A percentile compares a stretch with the other conserved stretches of the same genome.
phyloP scores from a whole-genome alignment of 2,329 filamentous ascomycete species.

The Hypoxylon sp. region DNA sequence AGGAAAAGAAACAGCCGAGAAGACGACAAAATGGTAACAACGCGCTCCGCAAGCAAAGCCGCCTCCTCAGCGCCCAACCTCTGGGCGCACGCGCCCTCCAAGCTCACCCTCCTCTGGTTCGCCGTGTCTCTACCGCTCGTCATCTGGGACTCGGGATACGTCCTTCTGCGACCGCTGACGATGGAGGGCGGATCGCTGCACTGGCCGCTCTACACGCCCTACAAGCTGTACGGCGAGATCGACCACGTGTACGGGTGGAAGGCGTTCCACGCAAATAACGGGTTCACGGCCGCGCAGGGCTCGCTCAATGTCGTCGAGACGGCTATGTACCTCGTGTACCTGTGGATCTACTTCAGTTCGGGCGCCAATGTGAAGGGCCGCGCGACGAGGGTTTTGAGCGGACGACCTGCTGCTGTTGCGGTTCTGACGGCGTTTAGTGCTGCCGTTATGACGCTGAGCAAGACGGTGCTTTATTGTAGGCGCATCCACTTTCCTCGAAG shows the following conservation, averaged over 20 bases:
- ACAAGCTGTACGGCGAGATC: slow-evolving; percentile 83
- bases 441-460: slow-evolving; percentile 73
- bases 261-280: slow-evolving; percentile 75
- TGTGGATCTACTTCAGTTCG: slow-evolving; percentile 56
- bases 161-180: slow-evolving; percentile 82
- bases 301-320: slow-evolving; percentile 79
- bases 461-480: slow-evolving; percentile 74
- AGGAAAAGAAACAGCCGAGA: neutral
- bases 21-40: slow-evolving; percentile 51
- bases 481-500: slow-evolving; percentile 30
- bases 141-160: slow-evolving; percentile 84
- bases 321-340: slow-evolving; percentile 73
- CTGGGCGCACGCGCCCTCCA: slow-evolving; percentile 65
- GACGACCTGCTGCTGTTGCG: slow-evolving; percentile 62
- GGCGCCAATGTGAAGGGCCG: slow-evolving; percentile 31
- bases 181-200: slow-evolving; percentile 85
- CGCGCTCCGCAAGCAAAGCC: slow-evolving; percentile 50
- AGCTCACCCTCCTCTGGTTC: slow-evolving; percentile 76
- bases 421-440: slow-evolving; percentile 67
- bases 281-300: slow-evolving; percentile 84
- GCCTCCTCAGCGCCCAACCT: slow-evolving; percentile 24
- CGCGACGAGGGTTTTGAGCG: slow-evolving; percentile 55
- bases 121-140: slow-evolving; percentile 82
- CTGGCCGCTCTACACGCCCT: slow-evolving; percentile 80
- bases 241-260: slow-evolving; percentile 88